These are phyloP conservation scores for Colletotrichum sp. DNA, from an alignment of 2,329 filamentous ascomycete genomes.

Conservation along the genomic window DNA sequence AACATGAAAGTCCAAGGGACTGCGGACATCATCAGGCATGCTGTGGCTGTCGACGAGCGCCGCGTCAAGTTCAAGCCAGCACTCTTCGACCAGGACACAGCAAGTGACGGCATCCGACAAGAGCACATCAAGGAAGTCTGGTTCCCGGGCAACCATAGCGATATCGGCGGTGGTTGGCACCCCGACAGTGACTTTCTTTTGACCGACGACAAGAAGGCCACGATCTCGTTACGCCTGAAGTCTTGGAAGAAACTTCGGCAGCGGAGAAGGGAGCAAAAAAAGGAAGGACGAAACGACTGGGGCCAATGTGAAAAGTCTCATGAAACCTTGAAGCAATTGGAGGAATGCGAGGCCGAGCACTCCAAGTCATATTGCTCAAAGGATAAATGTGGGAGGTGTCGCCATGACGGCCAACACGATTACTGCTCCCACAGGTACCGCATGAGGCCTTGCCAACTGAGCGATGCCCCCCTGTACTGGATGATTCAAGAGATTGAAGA, in stretches of 20 bases:
- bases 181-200: conserved; percentile 27
- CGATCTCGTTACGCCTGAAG: conserved; percentile 28
- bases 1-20: conserved; percentile 42
- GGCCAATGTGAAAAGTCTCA: neutral
- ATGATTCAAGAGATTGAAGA: conserved; percentile 54
- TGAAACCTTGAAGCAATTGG: conserved; percentile 25
- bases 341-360: neutral
- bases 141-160: conserved; percentile 59
- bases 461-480: conserved; percentile 55
- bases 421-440: neutral
- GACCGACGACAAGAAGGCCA: conserved; percentile 25
- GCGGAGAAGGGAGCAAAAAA: neutral
- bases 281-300: neutral
- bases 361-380: neutral
- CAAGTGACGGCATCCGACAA: conserved; percentile 14
- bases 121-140: conserved; percentile 56
- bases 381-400: neutral
- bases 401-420: neutral
- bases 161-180: conserved; percentile 59
- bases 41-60: conserved; percentile 56
- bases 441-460: conserved; percentile 44
- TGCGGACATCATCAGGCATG: conserved; percentile 52
- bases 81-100: conserved; percentile 46
- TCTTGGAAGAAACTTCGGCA: neutral
- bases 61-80: conserved; percentile 60